Conservation (phyloP, 2,329 filamentous ascomycete species). For the Xylaria hypoxylon region DNA sequence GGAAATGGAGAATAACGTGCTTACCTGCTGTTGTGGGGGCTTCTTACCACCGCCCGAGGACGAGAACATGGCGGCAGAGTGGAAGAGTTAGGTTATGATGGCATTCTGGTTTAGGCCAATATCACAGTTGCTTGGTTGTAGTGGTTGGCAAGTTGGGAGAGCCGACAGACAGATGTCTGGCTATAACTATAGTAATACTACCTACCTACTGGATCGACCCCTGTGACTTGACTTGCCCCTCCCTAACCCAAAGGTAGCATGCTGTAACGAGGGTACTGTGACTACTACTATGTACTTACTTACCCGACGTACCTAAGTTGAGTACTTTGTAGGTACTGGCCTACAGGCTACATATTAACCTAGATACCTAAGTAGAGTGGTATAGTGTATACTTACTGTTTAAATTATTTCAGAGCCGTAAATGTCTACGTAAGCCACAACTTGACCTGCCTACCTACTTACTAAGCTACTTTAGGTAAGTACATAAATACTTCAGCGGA, state of each 20-base stretch:
- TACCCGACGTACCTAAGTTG: too few relatives aligned
- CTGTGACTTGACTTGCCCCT: slow-evolving; percentile 22
- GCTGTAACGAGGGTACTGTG: too few relatives aligned
- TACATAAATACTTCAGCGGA: too few relatives aligned
- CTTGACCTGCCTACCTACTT: too few relatives aligned
- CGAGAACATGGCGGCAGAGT: slow-evolving; percentile 68
- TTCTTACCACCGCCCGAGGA: slow-evolving; percentile 76
- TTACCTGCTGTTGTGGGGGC: slow-evolving; percentile 76
- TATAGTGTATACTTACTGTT: too few relatives aligned
- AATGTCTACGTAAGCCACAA: not conserved
- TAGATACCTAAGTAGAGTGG: too few relatives aligned
- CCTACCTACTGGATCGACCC: not conserved
- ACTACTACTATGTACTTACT: too few relatives aligned
- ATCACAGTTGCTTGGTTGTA: slow-evolving; percentile 15
- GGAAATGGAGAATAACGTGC: slow-evolving; percentile 50
- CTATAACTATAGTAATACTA: not conserved
- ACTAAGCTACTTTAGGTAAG: too few relatives aligned
- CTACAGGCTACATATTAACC: too few relatives aligned
- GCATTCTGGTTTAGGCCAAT: slow-evolving; percentile 44
- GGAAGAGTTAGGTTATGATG: slow-evolving; percentile 41
- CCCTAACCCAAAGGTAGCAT: slow-evolving; percentile 2
- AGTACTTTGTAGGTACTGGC: too few relatives aligned
- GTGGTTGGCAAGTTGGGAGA: slow-evolving; percentile 13
- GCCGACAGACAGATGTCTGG: slow-evolving; percentile 18
- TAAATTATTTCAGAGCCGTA: too few relatives aligned